Conservation (phyloP, 78 protist genomes). For the Reticulomyxa filosa region DNA sequence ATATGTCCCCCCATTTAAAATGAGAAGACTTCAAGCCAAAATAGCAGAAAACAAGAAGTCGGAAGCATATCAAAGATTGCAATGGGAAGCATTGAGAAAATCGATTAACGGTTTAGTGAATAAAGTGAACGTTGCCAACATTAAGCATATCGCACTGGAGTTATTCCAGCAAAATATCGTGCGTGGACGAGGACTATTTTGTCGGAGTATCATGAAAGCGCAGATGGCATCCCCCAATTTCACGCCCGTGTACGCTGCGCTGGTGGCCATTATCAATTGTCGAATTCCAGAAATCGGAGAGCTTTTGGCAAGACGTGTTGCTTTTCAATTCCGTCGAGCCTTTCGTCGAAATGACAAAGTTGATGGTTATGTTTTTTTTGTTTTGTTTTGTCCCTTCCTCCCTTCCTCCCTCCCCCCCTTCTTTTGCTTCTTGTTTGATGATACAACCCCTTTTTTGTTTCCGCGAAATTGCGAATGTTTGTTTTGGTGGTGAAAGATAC, state of each 20-base stretch:
- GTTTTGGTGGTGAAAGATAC: neutral
- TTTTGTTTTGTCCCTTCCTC: no score
- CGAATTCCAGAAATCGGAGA: conserved; percentile 81
- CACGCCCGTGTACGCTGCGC: conserved; percentile 81
- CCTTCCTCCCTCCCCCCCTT: no score
- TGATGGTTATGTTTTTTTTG: no score
- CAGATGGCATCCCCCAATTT: conserved; percentile 68
- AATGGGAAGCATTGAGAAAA: conserved; percentile 83
- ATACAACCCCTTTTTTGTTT: no score
- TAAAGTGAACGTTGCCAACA: conserved; percentile 60
- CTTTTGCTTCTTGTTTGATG: no score
- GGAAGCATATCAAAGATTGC: conserved; percentile 63
- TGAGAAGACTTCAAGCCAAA: conserved; percentile 3
- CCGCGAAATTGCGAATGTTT: neutral
- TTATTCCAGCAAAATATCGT: conserved; percentile 74
- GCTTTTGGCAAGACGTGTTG: conserved; percentile 51
- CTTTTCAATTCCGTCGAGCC: conserved; percentile 39
- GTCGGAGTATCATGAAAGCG: conserved; percentile 44
- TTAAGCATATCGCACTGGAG: conserved; percentile 54
- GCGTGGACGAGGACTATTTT: conserved; percentile 79
- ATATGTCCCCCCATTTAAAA: conserved; percentile 19
- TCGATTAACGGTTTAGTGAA: conserved; percentile 77
- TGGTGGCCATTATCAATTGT: conserved; percentile 75
- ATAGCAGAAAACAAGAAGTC: conserved; percentile 13
- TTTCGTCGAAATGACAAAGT: conserved; percentile 61